phyloP scores from a whole-genome alignment of 306 rosid genomes.

The Styphnolobium japonicum region DNA sequence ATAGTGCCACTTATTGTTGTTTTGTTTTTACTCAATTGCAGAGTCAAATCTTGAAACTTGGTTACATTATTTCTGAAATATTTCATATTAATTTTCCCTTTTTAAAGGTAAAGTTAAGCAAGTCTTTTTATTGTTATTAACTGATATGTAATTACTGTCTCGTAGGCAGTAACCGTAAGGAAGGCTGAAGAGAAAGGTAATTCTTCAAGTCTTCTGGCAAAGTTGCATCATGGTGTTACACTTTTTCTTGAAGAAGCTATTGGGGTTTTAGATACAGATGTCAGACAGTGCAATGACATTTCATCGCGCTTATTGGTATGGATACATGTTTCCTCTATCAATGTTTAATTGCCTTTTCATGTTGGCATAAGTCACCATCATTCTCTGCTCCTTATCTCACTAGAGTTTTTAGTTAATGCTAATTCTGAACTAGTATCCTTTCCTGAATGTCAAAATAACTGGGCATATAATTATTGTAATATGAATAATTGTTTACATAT shows the following conservation, averaged over 20 bases:
- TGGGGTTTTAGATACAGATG: conserved; percentile 22
- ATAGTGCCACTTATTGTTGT: neutral
- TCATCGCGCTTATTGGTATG: conserved; percentile 56
- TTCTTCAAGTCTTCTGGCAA: conserved; percentile 62
- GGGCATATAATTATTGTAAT: too few relatives aligned
- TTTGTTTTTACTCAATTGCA: neutral
- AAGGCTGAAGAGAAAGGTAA: conserved; percentile 75
- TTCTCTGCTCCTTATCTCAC: neutral
- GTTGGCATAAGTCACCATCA: neutral
- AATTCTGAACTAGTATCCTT: neutral
- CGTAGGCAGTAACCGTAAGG: conserved; percentile 67
- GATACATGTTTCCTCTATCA: neutral
- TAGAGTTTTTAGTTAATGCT: neutral
- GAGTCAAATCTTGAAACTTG: neutral
- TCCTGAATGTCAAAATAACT: neutral
- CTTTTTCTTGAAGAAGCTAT: conserved; percentile 68
- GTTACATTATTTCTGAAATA: neutral
- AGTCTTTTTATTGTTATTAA: neutral
- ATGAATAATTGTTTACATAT: neutral
- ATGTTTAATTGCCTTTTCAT: neutral
- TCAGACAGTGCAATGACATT: conserved; percentile 44
- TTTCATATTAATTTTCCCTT: neutral
- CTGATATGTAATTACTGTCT: conserved; percentile 18
- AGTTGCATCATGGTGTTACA: conserved; percentile 68
- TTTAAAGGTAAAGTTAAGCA: neutral